Evolutionary conservation across 2,329 filamentous ascomycete genomes (phyloP).

Genomic region (Talaromyces sp.): DNA sequence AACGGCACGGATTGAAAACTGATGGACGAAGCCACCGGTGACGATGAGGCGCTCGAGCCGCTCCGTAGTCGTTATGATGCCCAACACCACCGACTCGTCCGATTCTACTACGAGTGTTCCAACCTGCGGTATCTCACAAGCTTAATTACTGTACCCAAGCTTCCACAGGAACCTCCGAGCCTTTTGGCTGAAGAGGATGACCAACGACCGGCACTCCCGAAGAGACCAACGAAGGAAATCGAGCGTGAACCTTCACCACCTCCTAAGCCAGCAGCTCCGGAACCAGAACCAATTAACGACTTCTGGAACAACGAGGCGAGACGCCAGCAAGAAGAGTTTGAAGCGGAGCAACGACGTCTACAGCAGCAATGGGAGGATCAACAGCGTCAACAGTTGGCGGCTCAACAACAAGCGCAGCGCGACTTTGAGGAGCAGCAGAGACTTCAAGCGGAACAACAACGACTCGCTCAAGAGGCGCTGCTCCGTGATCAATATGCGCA

Average conservation of each 20-base stretch:
- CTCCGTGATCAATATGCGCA: constrained; percentile 83
- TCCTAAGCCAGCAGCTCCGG: constrained; percentile 60
- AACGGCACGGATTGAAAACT: not conserved
- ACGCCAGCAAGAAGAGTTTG: constrained; percentile 88
- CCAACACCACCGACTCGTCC: constrained; percentile 91
- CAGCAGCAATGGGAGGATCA: constrained; percentile 82
- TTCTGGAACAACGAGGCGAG: constrained; percentile 96
- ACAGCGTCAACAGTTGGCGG: constrained; percentile 73
- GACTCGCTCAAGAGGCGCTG: constrained; percentile 83
- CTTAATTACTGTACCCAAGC: constrained; percentile 90
- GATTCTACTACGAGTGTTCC: constrained; percentile 99
- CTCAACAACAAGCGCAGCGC: constrained; percentile 75
- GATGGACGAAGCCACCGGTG: constrained; percentile 65
- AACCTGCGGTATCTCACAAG: constrained; percentile 95
- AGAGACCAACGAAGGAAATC: constrained; percentile 65
- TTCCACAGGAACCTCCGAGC: constrained; percentile 90
- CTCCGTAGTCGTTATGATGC: constrained; percentile 86
- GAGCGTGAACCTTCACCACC: constrained; percentile 64
- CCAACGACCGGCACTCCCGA: constrained; percentile 73
- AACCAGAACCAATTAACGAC: constrained; percentile 91
- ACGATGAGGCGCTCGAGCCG: constrained; percentile 86
- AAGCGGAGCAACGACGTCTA: constrained; percentile 83
- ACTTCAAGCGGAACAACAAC: constrained; percentile 78
- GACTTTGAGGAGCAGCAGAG: constrained; percentile 98
- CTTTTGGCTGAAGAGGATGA: constrained; percentile 79